phyloP scores from a whole-genome alignment of 345 rosid species.

The Cardamine occulta region DNA sequence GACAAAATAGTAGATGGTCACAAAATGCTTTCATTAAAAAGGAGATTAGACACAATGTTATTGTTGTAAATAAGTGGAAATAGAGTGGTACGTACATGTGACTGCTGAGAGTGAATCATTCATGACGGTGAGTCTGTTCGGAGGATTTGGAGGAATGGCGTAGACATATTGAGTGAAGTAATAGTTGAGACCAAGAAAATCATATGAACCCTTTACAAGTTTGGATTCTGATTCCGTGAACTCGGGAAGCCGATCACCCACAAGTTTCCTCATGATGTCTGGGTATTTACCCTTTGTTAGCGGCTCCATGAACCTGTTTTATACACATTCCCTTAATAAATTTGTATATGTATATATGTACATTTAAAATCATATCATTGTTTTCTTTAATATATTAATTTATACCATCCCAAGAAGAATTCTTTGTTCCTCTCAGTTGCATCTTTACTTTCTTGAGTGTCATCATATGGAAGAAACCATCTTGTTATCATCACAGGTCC shows the following conservation, averaged over 20 bases:
- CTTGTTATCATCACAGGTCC: constrained; percentile 43
- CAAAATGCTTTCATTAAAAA: not conserved
- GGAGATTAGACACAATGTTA: not conserved
- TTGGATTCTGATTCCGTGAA: not conserved
- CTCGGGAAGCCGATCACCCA: constrained; percentile 25
- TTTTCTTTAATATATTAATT: not conserved
- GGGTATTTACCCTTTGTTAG: constrained; percentile 39
- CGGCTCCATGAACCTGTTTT: constrained; percentile 36
- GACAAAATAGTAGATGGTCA: not conserved
- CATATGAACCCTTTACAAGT: constrained; percentile 30
- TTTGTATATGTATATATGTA: not conserved
- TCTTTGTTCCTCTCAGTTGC: constrained; percentile 38
- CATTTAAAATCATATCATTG: not conserved
- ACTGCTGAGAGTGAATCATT: constrained; percentile 13
- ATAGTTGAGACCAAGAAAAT: constrained; percentile 41
- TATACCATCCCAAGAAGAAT: constrained; percentile 38
- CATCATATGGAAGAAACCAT: constrained; percentile 36
- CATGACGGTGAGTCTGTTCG: constrained; percentile 2
- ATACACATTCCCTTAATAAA: not conserved
- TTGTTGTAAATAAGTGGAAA: not conserved
- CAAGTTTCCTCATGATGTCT: constrained; percentile 17
- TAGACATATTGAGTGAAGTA: constrained; percentile 27
- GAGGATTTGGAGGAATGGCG: not conserved
- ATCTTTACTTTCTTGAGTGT: not conserved
- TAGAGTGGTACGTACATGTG: constrained; percentile 5